These are phyloP conservation scores for Plantago rigida DNA, from an alignment of 305 asterid genomes.

Conservation along the genomic window DNA sequence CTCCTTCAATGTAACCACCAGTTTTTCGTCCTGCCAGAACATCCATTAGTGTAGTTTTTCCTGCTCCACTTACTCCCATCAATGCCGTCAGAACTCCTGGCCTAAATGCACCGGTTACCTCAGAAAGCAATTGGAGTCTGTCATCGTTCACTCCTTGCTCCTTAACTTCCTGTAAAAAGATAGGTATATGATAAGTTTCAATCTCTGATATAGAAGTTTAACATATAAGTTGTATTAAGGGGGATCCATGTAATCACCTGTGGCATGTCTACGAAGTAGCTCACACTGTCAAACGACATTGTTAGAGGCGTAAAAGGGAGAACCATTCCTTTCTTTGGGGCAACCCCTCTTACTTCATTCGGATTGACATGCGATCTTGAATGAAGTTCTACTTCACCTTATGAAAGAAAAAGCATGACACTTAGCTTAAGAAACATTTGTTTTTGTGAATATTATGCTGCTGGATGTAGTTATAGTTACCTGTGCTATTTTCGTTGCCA, in stretches of 20 bases:
- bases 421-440: not conserved
- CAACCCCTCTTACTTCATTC: not conserved
- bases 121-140: constrained; percentile 49
- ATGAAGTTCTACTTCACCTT: constrained; percentile 8
- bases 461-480: not conserved
- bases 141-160: constrained; percentile 49
- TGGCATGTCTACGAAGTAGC: constrained; percentile 74
- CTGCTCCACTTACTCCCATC: constrained; percentile 93
- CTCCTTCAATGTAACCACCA: constrained; percentile 67
- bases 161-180: constrained; percentile 50
- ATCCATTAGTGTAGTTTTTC: constrained; percentile 81
- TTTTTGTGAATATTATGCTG: not conserved
- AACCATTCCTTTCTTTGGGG: constrained; percentile 53
- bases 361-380: constrained; percentile 1
- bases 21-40: constrained; percentile 84
- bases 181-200: not conserved
- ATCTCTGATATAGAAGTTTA: not conserved
- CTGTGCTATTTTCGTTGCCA: not conserved
- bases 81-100: constrained; percentile 85
- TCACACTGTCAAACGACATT: constrained; percentile 48
- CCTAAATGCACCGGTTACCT: constrained; percentile 70
- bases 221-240: not conserved
- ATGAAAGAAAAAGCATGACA: not conserved
- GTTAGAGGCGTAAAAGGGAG: constrained; percentile 73
- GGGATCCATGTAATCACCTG: constrained; percentile 29